Evolutionary conservation across 306 rosid species (phyloP).

Genomic region (Prunus padus): DNA sequence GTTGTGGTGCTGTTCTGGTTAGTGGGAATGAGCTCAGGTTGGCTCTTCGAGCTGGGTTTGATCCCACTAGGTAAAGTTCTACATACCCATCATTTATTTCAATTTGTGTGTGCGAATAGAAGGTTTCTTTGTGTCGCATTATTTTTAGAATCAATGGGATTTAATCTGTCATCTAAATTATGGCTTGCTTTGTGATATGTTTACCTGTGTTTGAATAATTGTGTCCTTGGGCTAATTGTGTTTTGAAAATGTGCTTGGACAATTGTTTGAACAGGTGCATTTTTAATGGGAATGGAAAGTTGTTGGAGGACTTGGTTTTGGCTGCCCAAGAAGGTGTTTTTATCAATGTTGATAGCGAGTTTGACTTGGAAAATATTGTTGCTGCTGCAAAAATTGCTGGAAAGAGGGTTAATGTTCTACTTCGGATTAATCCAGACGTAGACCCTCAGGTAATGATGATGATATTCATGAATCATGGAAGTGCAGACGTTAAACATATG

Average conservation of each 20-base stretch:
- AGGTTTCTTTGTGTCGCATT: background rate
- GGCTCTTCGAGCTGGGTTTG: slow-evolving; percentile 84
- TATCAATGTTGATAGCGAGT: slow-evolving; percentile 86
- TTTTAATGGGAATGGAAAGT: slow-evolving; percentile 87
- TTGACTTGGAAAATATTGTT: slow-evolving; percentile 86
- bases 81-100: background rate
- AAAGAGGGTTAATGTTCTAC: slow-evolving; percentile 73
- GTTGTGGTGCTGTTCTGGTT: slow-evolving; percentile 96
- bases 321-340: slow-evolving; percentile 86
- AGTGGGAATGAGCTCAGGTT: slow-evolving; percentile 88
- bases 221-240: background rate
- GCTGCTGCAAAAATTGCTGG: slow-evolving; percentile 74
- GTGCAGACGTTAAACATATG: background rate
- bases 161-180: background rate
- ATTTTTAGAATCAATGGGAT: background rate
- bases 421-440: slow-evolving; percentile 90
- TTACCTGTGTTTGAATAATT: background rate
- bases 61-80: slow-evolving; percentile 65
- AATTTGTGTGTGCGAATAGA: background rate
- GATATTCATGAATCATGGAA: background rate
- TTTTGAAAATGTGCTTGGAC: background rate
- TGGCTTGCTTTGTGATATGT: background rate
- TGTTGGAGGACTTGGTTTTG: slow-evolving; percentile 85
- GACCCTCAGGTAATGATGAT: slow-evolving; percentile 70
- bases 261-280: slow-evolving; percentile 59